Evolutionary conservation across 352 stramenopile genomes (phyloP).

Genomic region (Globisporangium megalacanthum): DNA sequence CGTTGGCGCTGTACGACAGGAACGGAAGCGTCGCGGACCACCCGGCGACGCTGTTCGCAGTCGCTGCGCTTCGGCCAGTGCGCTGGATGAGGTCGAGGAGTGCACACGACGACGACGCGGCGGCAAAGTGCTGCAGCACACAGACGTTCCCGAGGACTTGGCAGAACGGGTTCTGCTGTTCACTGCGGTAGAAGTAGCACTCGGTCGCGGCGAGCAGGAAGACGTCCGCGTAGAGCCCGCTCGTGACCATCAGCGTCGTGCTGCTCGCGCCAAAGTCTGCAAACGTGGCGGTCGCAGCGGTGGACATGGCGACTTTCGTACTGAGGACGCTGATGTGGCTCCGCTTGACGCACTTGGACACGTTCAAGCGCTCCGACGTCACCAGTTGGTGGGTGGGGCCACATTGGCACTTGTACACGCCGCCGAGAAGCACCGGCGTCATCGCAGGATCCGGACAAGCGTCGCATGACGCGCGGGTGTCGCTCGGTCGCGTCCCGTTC

Average conservation of each 20-base stretch:
- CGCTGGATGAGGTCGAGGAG: conserved; percentile 73
- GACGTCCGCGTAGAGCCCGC: conserved; percentile 73
- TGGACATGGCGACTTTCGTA: conserved; percentile 38
- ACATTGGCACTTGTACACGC: conserved; percentile 50
- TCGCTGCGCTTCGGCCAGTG: conserved; percentile 30
- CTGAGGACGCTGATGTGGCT: conserved; percentile 43
- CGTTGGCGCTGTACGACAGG: conserved; percentile 73
- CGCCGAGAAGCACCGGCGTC: conserved; percentile 29
- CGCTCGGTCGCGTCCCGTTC: conserved; percentile 31
- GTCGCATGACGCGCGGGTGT: conserved; percentile 41
- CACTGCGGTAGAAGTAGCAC: conserved; percentile 86
- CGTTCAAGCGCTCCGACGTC: conserved; percentile 28
- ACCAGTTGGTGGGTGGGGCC: conserved; percentile 45
- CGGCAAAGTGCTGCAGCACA: conserved; percentile 88
- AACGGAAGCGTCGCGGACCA: conserved; percentile 86
- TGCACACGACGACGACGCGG: conserved; percentile 52
- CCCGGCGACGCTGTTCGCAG: conserved; percentile 39
- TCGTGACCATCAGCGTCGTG: conserved; percentile 29
- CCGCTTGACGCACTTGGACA: conserved; percentile 36
- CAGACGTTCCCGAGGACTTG: conserved; percentile 91
- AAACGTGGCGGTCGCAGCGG: conserved; percentile 30
- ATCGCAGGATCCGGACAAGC: conserved; percentile 78
- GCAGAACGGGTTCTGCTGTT: conserved; percentile 67
- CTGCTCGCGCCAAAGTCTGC: conserved; percentile 30
- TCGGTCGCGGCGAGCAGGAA: conserved; percentile 62